phyloP scores from a whole-genome alignment of 192 early-diverging fungal species.

The Coemansia sp. region DNA sequence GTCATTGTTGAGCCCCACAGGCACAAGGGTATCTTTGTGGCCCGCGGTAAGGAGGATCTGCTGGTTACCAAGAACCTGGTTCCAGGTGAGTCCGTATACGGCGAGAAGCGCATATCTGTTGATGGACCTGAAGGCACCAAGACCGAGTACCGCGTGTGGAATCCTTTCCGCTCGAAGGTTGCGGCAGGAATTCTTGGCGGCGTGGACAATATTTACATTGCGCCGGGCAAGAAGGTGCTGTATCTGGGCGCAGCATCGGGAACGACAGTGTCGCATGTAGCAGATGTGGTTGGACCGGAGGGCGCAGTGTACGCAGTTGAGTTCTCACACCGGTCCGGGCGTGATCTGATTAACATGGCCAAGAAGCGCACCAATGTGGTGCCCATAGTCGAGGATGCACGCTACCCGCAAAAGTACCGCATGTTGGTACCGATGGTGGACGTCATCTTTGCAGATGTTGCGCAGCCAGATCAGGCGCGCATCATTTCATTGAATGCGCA shows the following conservation, averaged over 20 bases:
- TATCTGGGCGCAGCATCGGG: constrained; percentile 96
- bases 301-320: constrained; percentile 99
- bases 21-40: constrained; percentile 94
- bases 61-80: constrained; percentile 99
- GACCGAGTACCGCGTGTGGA: constrained; percentile 99
- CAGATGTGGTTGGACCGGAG: constrained; percentile 93
- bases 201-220: constrained; percentile 93
- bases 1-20: constrained; percentile 97
- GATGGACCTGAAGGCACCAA: constrained; percentile 95
- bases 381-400: constrained; percentile 99
- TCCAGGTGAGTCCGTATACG: constrained; percentile 94
- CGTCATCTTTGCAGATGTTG: constrained; percentile 98
- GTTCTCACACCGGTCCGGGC: constrained; percentile 98
- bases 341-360: constrained; percentile 99
- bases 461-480: constrained; percentile 99
- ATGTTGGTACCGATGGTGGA: constrained; percentile 99
- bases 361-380: constrained; percentile 99
- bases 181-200: constrained; percentile 97
- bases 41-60: constrained; percentile 98
- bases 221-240: constrained; percentile 93
- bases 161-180: constrained; percentile 98
- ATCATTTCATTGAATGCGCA: constrained; percentile 97
- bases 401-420: constrained; percentile 99
- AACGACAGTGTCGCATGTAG: constrained; percentile 95
- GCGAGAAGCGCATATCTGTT: constrained; percentile 96